phyloP scores from a whole-genome alignment of 1,139 yeast species.

The Tardiomyces digboiensis region DNA sequence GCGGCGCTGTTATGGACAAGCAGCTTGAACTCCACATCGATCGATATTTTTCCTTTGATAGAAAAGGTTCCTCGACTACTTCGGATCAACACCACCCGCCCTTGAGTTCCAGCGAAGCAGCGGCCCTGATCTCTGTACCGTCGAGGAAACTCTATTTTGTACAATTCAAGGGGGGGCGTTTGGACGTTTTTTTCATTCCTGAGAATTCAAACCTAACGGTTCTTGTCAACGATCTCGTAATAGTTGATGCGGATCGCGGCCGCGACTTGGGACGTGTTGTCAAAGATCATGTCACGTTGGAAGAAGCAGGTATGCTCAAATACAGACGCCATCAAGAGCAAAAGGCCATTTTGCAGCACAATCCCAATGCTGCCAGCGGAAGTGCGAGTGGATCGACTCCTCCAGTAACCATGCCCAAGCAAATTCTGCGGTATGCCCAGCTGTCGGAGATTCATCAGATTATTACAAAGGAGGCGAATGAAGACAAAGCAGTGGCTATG shows the following conservation, averaged over 20 bases:
- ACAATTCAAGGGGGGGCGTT: slow-evolving; percentile 77
- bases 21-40: neutral
- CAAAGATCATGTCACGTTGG: slow-evolving; percentile 54
- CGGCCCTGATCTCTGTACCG: slow-evolving; percentile 17
- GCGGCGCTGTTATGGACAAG: neutral
- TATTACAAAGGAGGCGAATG: slow-evolving; percentile 53
- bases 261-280: slow-evolving; percentile 78
- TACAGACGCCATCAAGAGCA: slow-evolving; percentile 74
- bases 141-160: slow-evolving; percentile 44
- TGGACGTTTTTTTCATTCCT: slow-evolving; percentile 73
- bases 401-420: slow-evolving; percentile 52
- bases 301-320: slow-evolving; percentile 75
- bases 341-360: slow-evolving; percentile 44
- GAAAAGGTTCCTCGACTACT: neutral
- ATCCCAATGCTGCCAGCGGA: slow-evolving; percentile 9
- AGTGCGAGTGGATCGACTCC: slow-evolving; percentile 16
- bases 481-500: slow-evolving; percentile 58
- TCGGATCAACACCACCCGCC: neutral
- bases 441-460: slow-evolving; percentile 53
- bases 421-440: slow-evolving; percentile 61
- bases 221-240: slow-evolving; percentile 67
- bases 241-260: slow-evolving; percentile 98
- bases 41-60: neutral
- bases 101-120: slow-evolving; percentile 4
- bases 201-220: slow-evolving; percentile 40